Evolutionary conservation across 1,139 yeast species (phyloP), one percentile per base, ranked within the genome.

Genomic region (Geotrichum fermentans): DNA sequence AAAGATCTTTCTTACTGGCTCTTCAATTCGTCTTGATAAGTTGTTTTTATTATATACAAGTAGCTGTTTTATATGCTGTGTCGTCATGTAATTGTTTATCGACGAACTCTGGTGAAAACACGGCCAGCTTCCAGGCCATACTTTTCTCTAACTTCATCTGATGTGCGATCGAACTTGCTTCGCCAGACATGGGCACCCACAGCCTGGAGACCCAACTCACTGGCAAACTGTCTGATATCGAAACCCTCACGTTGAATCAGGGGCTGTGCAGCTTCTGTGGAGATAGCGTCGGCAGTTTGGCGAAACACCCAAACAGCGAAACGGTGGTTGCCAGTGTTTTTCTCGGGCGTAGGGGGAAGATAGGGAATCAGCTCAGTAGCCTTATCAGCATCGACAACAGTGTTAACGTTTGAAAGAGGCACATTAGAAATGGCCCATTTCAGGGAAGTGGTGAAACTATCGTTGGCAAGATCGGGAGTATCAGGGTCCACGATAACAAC

Each of bases 111-210:
- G 46, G 54, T 53, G 52, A 59, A 90, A 6, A 90, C 88, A 59
- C 81, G 74, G 48, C 96, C 97, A 55, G 70, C 66, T 16, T 80
- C 82, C 56, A 90, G 72, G 3, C 89, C 92, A 62, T 84, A 87
- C 60, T 75, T 68, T 51, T 74, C 76, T 67, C 97, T 80, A 17
- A 89, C 81, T 3, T 64, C 67, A 39, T 75, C 77, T 40, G 87
- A 85, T 59, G 83, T 78, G 61, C 88, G 73, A 67, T 92, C 98
- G 78, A 83, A 92, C 40, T 68, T 72, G 59, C 84, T 82, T 74
- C 98, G 80, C 95, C 96, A 92, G 43, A 88, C 76, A 65, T 87
- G 95, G 1, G 95, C 97, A 26, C 98, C 97, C 40, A 90, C 80
- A 0, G 97, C 80, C 22, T 73, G 71, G 58, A 92, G 74, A 1